Evolutionary conservation across 805 yeast genomes (phyloP), one percentile per base, ranked within the genome.

Genomic region (Maudiozyma barnettii): DNA sequence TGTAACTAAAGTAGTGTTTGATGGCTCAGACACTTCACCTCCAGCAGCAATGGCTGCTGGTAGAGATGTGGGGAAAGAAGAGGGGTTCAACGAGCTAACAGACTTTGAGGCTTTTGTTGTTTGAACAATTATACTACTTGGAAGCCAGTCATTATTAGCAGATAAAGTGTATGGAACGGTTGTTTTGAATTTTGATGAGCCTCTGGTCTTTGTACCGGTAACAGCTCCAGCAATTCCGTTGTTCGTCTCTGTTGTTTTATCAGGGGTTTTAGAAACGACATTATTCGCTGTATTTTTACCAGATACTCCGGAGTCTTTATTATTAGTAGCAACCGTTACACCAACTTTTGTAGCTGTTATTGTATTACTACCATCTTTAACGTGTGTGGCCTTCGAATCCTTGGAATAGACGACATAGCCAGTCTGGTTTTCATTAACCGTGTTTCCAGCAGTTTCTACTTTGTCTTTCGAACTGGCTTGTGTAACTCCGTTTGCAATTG

Each of bases 21-120:
- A 51, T 9, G 63, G 56, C 16, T 47, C 51, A 5, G 45, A 78
- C 42, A 75, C 43, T 56, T 66, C 47, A 58, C 70, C 50, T 48
- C 66, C 46, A 50, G 69, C 71, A 9, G 74, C 58, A 38, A 69
- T 63, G 4, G 66, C 64, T 19, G 69, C 68, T 13, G 72, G 72
- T 4, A 72, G 67, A 7, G 75, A 66, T 12, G 75, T 71, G 3
- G 66, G 54, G 19, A 22, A 8, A 26, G 55, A 59, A 26, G 6
- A 56, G 35, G 44, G 46, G 16, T 20, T 58, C 44, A 35, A 53
- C 1, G 31, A 43, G 16, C 30, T 43, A 5, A 5, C 12, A n/a
- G 30, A 22, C 16, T 12, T 12, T 14, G 8, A n/a, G 5, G 30
- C 31, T 9, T 22, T 5, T 9, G 45, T 16, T n/a, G 40, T 35